Percentiles rank a stretch among this genome's conserved stretches.
phyloP scores from a whole-genome alignment of 805 yeast genomes.

The Peterozyma toletana region DNA sequence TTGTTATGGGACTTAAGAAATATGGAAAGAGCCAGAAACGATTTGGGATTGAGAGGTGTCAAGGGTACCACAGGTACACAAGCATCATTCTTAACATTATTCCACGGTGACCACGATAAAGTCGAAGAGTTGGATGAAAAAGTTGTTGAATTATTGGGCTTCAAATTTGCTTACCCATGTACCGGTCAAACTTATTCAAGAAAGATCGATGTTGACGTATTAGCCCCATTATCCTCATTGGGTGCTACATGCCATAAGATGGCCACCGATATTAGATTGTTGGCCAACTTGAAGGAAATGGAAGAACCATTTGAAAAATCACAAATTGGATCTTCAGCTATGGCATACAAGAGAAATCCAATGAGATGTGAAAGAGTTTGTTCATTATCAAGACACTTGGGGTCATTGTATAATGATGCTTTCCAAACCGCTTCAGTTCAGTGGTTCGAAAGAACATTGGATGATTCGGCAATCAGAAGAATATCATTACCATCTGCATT shows the following conservation, averaged over 20 bases:
- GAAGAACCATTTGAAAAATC: conserved; percentile 98
- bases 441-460: conserved; percentile 99
- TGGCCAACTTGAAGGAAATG: conserved; percentile 93
- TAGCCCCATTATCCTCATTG: conserved; percentile 87
- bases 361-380: conserved; percentile 99
- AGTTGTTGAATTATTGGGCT: conserved; percentile 89
- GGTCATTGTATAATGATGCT: conserved; percentile 86
- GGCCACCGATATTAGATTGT: conserved; percentile 93
- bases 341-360: conserved; percentile 99
- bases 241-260: conserved; percentile 97
- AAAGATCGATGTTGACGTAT: conserved; percentile 91
- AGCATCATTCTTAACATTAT: conserved; percentile 89
- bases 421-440: conserved; percentile 96
- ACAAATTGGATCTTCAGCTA: conserved; percentile 97
- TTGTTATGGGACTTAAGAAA: conserved; percentile 96
- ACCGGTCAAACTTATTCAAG: conserved; percentile 99
- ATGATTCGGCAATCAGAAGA: conserved; percentile 97
- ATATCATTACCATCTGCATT: conserved; percentile 95
- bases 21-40: conserved; percentile 92
- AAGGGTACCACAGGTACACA: conserved; percentile 99
- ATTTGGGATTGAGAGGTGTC: conserved; percentile 93
- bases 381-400: conserved; percentile 94
- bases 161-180: conserved; percentile 91
- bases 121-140: conserved; percentile 89
- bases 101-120: conserved; percentile 95